Conservation (phyloP, 306 rosid genomes). For the Medicago ruthenica region DNA sequence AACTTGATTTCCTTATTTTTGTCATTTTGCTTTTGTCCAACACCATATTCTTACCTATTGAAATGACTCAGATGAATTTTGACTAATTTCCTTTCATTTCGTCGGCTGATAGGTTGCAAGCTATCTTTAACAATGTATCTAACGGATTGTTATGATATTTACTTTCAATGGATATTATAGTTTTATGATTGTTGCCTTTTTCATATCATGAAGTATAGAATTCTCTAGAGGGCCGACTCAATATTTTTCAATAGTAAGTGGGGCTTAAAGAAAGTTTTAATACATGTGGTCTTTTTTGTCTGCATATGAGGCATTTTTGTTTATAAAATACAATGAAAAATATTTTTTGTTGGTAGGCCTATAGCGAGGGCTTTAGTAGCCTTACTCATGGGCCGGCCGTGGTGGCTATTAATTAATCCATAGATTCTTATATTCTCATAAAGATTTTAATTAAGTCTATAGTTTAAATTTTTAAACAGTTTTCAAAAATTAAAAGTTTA, state of each 20-base stretch:
- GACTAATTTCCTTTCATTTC: background rate
- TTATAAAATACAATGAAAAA: too few relatives aligned
- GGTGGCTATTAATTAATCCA: background rate
- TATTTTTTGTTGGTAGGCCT: too few relatives aligned
- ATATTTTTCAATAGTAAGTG: too few relatives aligned
- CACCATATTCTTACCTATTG: background rate
- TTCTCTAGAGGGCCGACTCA: background rate
- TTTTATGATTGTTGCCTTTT: background rate
- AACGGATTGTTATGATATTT: background rate
- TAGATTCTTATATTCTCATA: background rate
- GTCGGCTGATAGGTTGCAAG: background rate
- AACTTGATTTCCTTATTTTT: background rate
- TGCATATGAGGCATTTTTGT: too few relatives aligned
- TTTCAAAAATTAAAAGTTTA: background rate
- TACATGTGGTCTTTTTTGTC: too few relatives aligned
- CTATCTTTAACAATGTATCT: background rate
- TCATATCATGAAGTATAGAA: background rate
- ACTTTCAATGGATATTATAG: background rate
- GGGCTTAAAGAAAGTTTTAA: too few relatives aligned
- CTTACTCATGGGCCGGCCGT: too few relatives aligned
- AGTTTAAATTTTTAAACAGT: background rate
- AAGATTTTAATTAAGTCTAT: background rate
- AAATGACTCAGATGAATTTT: background rate
- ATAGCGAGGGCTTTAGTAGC: too few relatives aligned
- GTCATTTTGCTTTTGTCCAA: conserved; percentile 14